Evolutionary conservation across 208 protist species (phyloP).

Genomic region (Leishmania gerbilli): DNA sequence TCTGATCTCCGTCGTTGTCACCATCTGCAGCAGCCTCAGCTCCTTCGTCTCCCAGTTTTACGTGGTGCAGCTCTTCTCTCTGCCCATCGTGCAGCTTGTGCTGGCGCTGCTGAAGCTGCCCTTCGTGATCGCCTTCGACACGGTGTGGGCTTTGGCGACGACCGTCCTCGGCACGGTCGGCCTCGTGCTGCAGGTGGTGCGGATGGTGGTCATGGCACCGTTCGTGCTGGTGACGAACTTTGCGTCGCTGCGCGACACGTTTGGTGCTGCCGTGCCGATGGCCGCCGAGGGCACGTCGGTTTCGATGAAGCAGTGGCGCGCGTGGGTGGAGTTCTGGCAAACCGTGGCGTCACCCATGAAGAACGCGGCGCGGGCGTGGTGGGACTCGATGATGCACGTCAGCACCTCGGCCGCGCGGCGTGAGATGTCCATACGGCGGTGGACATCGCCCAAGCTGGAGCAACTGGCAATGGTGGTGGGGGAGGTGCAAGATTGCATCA

Average conservation of each 20-base stretch:
- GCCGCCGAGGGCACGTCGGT: conserved; percentile 53
- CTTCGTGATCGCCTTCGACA: conserved; percentile 49
- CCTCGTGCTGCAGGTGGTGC: conserved; percentile 44
- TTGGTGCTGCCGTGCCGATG: conserved; percentile 28
- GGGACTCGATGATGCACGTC: conserved; percentile 71
- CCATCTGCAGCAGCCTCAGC: conserved; percentile 53
- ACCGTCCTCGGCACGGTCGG: conserved; percentile 39
- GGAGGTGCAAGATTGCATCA: conserved; percentile 29
- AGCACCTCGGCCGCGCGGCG: conserved; percentile 38
- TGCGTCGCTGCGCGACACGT: conserved; percentile 30
- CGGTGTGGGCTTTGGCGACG: conserved; percentile 37
- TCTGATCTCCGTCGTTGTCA: conserved; percentile 64
- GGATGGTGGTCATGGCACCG: conserved; percentile 54
- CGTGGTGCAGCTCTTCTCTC: conserved; percentile 45
- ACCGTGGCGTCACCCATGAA: conserved; percentile 80
- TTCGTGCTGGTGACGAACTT: conserved; percentile 55
- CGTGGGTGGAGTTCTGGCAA: conserved; percentile 79
- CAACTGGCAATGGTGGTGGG: conserved; percentile 12
- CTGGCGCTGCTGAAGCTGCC: conserved; percentile 47
- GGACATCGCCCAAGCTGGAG: conserved; percentile 50
- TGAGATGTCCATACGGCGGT: conserved; percentile 77
- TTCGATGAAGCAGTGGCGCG: conserved; percentile 61
- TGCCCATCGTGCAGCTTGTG: conserved; percentile 34
- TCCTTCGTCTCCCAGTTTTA: conserved; percentile 68
- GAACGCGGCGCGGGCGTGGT: conserved; percentile 81